phyloP scores from a whole-genome alignment of 441 rosid genomes.

The Pelargonium fulgidum region DNA sequence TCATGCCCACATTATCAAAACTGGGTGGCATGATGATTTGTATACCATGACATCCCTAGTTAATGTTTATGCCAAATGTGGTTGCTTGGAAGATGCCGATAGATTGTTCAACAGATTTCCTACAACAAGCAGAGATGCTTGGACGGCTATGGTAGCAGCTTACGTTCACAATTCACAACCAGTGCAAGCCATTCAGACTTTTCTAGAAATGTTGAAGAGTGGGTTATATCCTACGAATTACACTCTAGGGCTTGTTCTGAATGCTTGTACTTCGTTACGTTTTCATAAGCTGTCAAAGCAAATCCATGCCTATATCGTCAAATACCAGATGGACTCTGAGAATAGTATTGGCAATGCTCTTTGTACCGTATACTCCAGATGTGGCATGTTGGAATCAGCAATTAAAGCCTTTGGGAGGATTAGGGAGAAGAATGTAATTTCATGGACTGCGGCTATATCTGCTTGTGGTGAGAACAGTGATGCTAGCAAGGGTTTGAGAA shows the following conservation, averaged over 20 bases:
- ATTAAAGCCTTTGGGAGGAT: conserved; percentile 32
- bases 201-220: conserved; percentile 35
- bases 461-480: conserved; percentile 44
- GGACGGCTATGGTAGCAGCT: conserved; percentile 47
- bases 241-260: conserved; percentile 39
- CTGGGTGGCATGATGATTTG: conserved; percentile 29
- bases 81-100: conserved; percentile 31
- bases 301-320: conserved; percentile 44
- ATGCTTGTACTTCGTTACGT: conserved; percentile 38
- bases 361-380: conserved; percentile 44
- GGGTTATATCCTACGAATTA: conserved; percentile 40
- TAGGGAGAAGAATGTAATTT: conserved; percentile 39
- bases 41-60: conserved; percentile 37
- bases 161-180: conserved; percentile 43
- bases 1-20: conserved; percentile 46
- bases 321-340: conserved; percentile 37
- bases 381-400: conserved; percentile 33
- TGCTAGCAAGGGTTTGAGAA: conserved; percentile 32
- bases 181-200: conserved; percentile 30
- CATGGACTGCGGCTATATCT: conserved; percentile 44
- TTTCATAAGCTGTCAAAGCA: conserved; percentile 40
- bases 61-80: conserved; percentile 45
- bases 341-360: conserved; percentile 52
- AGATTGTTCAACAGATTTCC: conserved; percentile 33
- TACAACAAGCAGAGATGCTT: conserved; percentile 28